Percentiles rank a stretch among this genome's conserved stretches.
Conservation (phyloP, 2,329 filamentous ascomycete species). For the Pseudogymnoascus sp. region DNA sequence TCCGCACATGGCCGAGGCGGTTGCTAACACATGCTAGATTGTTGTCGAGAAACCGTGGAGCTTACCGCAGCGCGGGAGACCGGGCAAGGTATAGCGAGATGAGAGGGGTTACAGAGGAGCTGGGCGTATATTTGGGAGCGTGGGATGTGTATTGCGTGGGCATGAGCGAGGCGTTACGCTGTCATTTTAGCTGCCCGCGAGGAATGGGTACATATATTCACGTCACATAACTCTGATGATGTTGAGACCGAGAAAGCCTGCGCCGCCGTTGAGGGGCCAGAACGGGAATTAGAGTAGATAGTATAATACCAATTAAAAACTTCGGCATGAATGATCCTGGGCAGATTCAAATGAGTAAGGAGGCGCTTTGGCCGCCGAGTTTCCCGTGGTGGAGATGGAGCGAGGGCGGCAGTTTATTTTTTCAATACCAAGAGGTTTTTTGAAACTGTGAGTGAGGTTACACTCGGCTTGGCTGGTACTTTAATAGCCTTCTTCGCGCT, state of each 20-base stretch:
- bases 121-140: not conserved
- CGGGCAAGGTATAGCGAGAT: not conserved
- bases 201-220: slow-evolving; percentile 1
- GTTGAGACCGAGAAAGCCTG: not conserved
- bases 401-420: not conserved
- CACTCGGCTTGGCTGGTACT: slow-evolving; percentile 2
- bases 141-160: not conserved
- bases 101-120: not conserved
- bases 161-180: not conserved
- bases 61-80: slow-evolving; percentile 1
- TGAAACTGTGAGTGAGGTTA: not conserved
- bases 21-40: not conserved
- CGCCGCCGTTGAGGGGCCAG: not conserved
- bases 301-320: slow-evolving; percentile 3
- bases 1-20: not conserved
- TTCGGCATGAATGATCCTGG: not conserved
- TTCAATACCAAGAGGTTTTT: not conserved
- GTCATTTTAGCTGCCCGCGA: not conserved
- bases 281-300: slow-evolving; percentile 3
- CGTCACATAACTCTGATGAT: slow-evolving; percentile 2
- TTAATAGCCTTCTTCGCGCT: not conserved
- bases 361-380: not conserved
- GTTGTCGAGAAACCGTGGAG: not conserved
- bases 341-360: not conserved
- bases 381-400: not conserved